Base-by-base conservation (phyloP, 2,329 filamentous ascomycete genomes). In the Fusarium mangiferae region DNA sequence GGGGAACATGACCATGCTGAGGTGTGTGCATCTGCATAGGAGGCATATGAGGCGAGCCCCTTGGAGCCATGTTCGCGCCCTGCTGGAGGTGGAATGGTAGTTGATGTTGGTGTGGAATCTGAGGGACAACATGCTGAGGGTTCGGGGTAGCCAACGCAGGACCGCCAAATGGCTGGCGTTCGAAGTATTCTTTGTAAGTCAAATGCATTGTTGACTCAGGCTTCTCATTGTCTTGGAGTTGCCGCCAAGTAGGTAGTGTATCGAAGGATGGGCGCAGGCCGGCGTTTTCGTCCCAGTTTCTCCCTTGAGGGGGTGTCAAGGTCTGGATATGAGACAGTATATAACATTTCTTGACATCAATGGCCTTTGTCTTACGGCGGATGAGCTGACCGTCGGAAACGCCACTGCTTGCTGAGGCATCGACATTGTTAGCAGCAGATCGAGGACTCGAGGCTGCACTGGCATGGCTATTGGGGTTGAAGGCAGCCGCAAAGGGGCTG, bases 261-360 rank as follows among this genome's bases (percentile, higher is more conserved):
- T 94, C 92, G 82, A 92, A 98, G 8, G 96, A 91, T 35, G 93
- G 92, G 42, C 93, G 92, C 60, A 98, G 89, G n/a, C 94, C 95
- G 52, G 91, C 92, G 78, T 96, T 97, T 66, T 91, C 89, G 41
- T 90, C 87, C 86, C 92, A 95, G 72, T 93, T 90, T 75, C 87
- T 86, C 30, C 84, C 87, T 66, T 85, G 83, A 0, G 86, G 85
- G 3, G 89, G 87, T 62, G 85, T 84, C 54, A 90, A 81, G 0
- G 85, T 86, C 82, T 89, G 87, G 72, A 91, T 85, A 61, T 87
- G 84, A 6, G 85, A 82, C 48, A 90, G 79, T 62, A 90, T 88
- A 59, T 83, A 81, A 78, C 87, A 90, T 81, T 94, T 94, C 80
- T 91, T 91, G 80, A 94, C 87, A 62, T 94, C 91, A 60, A 95